Percentiles rank a stretch among this genome's conserved stretches.
Conservation (phyloP, 495 filamentous ascomycete genomes). For the Penicillium silybi region DNA sequence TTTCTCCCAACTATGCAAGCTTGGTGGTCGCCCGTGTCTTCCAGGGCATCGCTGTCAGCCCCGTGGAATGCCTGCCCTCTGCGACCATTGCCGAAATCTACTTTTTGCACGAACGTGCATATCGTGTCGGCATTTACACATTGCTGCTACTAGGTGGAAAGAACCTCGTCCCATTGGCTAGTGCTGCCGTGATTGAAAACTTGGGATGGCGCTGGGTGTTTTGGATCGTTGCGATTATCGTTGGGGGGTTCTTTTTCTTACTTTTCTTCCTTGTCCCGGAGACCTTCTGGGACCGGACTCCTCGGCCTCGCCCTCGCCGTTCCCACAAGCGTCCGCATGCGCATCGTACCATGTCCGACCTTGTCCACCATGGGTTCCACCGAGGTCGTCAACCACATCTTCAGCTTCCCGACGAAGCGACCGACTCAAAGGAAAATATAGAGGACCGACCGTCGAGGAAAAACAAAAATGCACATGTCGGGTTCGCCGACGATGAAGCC, state of each 20-base stretch:
- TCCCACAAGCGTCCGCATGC: constrained; percentile 30
- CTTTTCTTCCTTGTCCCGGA: constrained; percentile 93
- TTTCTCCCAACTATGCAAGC: constrained; percentile 74
- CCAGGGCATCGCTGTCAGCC: constrained; percentile 81
- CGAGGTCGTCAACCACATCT: constrained; percentile 31
- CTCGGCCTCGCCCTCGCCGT: constrained; percentile 50
- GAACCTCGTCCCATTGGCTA: constrained; percentile 84
- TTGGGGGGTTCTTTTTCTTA: constrained; percentile 66
- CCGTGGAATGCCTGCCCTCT: constrained; percentile 91
- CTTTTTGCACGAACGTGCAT: constrained; percentile 92
- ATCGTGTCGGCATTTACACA: constrained; percentile 94
- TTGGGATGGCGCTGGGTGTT: constrained; percentile 81
- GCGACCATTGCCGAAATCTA: constrained; percentile 97
- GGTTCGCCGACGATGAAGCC: constrained; percentile 44
- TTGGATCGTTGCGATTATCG: constrained; percentile 85
- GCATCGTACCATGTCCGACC: constrained; percentile 38
- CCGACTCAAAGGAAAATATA: constrained; percentile 6
- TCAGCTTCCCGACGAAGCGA: constrained; percentile 12
- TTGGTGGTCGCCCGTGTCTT: constrained; percentile 80
- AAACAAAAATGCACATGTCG: constrained; percentile 47
- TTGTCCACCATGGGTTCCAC: constrained; percentile 31
- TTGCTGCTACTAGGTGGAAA: constrained; percentile 86
- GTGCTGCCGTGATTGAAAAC: constrained; percentile 76
- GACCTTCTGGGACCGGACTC: constrained; percentile 92
- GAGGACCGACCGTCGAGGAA: constrained; percentile 15